Evolutionary conservation across 345 rosid genomes (phyloP).

Genomic region (Aquilaria sinensis): DNA sequence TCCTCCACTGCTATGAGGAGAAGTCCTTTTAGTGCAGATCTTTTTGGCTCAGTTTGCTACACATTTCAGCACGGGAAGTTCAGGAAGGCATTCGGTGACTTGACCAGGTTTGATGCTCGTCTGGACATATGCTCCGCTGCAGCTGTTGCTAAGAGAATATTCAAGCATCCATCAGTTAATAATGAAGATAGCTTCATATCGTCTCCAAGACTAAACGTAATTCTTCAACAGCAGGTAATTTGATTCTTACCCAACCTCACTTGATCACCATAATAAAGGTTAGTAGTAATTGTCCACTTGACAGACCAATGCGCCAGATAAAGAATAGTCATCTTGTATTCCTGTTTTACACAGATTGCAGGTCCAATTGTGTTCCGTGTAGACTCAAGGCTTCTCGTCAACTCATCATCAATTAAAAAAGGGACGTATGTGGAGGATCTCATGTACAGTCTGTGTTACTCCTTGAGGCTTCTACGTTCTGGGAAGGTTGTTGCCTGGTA

Average conservation of each 20-base stretch:
- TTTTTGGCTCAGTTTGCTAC: conserved; percentile 74
- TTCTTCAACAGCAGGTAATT: conserved; percentile 83
- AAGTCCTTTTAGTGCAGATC: conserved; percentile 51
- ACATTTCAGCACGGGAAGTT: conserved; percentile 69
- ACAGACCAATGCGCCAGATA: not conserved
- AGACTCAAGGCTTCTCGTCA: conserved; percentile 52
- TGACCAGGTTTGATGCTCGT: conserved; percentile 76
- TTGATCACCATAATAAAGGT: not conserved
- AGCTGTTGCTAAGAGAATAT: conserved; percentile 41
- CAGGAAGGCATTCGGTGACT: conserved; percentile 54
- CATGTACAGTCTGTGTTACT: conserved; percentile 60
- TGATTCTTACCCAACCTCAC: not conserved
- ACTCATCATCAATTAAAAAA: conserved; percentile 27
- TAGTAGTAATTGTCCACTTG: not conserved
- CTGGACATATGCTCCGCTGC: conserved; percentile 61
- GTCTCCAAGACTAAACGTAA: conserved; percentile 63
- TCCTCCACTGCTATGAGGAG: conserved; percentile 26
- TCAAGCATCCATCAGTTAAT: conserved; percentile 36
- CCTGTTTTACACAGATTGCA: conserved; percentile 39
- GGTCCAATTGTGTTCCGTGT: conserved; percentile 65
- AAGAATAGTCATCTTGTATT: not conserved
- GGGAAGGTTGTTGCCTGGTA: conserved; percentile 91
- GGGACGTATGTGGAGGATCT: conserved; percentile 53
- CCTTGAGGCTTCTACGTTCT: conserved; percentile 55
- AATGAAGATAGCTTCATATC: conserved; percentile 32